phyloP scores from a whole-genome alignment of 768 basidiomycete genomes.

The Rhodotorula taiwanensis region DNA sequence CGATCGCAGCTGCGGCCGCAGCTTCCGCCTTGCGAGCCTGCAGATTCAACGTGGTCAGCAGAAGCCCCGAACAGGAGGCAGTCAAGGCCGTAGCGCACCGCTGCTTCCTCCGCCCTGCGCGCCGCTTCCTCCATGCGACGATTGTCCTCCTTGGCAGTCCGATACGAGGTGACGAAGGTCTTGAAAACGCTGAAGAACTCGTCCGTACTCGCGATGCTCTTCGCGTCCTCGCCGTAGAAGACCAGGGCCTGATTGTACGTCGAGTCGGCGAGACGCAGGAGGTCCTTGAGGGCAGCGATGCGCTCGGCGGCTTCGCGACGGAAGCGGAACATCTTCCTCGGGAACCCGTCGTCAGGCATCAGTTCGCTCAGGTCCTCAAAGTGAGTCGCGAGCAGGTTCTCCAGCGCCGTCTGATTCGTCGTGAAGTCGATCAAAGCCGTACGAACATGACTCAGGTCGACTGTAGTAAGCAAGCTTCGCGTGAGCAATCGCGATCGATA shows the following conservation, averaged over 20 bases:
- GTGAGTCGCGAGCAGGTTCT: conserved; percentile 67
- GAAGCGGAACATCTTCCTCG: conserved; percentile 87
- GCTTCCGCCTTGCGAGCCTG: conserved; percentile 34
- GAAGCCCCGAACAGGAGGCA: background rate
- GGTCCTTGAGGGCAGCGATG: conserved; percentile 76
- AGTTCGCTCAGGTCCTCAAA: conserved; percentile 61
- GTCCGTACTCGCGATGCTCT: conserved; percentile 53
- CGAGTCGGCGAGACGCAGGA: conserved; percentile 75
- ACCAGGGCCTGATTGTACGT: conserved; percentile 75
- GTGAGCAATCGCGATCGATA: background rate
- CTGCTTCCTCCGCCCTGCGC: conserved; percentile 7
- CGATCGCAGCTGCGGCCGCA: conserved; percentile 10
- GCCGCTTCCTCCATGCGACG: conserved; percentile 13
- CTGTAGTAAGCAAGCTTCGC: conserved; percentile 46
- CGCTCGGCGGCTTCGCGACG: conserved; percentile 65
- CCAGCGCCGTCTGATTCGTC: conserved; percentile 55
- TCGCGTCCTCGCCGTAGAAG: conserved; percentile 80
- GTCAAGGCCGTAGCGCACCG: background rate
- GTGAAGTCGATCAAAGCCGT: conserved; percentile 66
- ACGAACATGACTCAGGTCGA: conserved; percentile 77
- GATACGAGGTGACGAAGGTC: conserved; percentile 87
- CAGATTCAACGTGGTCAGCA: background rate
- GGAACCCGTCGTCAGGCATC: conserved; percentile 61
- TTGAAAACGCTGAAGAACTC: conserved; percentile 98
- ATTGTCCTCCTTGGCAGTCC: conserved; percentile 29